phyloP scores from a whole-genome alignment of 805 yeast species.

The Metschnikowia kunwiensis region DNA sequence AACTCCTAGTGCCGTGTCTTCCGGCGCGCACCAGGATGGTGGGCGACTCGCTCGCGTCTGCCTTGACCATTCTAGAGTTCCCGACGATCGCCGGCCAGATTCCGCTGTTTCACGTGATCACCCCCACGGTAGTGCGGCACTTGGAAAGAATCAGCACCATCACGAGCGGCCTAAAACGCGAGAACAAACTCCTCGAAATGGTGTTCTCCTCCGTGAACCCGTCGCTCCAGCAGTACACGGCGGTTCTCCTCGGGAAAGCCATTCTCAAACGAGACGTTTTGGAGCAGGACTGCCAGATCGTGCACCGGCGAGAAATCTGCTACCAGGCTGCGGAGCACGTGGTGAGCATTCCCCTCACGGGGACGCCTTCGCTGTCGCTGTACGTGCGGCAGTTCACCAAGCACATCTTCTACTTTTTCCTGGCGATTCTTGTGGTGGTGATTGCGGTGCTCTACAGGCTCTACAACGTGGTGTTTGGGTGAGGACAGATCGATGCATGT shows the following conservation, averaged over 20 bases:
- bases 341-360: slow-evolving; percentile 40
- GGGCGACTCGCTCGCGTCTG: slow-evolving; percentile 25
- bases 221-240: slow-evolving; percentile 35
- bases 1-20: slow-evolving; percentile 35
- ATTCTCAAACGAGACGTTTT: slow-evolving; percentile 35
- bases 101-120: slow-evolving; percentile 18
- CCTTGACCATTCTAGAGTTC: slow-evolving; percentile 26
- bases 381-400: slow-evolving; percentile 23
- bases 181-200: slow-evolving; percentile 27
- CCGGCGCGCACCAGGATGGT: slow-evolving; percentile 31
- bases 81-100: slow-evolving; percentile 33
- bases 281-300: slow-evolving; percentile 29
- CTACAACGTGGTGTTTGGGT: slow-evolving; percentile 19
- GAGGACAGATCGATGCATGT: neutral
- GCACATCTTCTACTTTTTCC: slow-evolving; percentile 24
- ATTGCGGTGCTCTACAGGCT: slow-evolving; percentile 30
- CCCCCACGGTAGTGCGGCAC: slow-evolving; percentile 26
- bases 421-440: slow-evolving; percentile 25
- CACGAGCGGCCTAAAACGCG: slow-evolving; percentile 37
- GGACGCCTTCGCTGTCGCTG: slow-evolving; percentile 26
- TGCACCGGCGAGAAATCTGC: slow-evolving; percentile 38
- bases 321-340: slow-evolving; percentile 42
- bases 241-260: slow-evolving; percentile 38
- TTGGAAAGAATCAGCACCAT: slow-evolving; percentile 36
- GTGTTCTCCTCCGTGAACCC: slow-evolving; percentile 33